phyloP scores from a whole-genome alignment of 2,329 filamentous ascomycete species.

The Penicillium sp. region DNA sequence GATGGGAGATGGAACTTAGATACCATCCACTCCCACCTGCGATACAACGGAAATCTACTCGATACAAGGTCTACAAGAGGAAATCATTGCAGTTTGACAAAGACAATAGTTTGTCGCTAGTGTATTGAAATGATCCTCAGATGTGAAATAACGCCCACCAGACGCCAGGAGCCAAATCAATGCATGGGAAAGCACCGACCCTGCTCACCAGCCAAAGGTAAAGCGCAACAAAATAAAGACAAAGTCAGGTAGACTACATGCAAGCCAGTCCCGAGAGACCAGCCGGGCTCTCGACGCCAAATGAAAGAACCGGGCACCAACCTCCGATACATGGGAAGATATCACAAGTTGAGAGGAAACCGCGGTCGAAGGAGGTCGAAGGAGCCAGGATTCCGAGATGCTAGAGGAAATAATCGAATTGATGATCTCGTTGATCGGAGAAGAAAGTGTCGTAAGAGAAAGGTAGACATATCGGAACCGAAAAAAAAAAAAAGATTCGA shows the following conservation, averaged over 20 bases:
- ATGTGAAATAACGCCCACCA: background rate
- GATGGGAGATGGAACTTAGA: too few species aligned
- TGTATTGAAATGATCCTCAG: background rate
- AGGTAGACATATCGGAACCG: constrained; percentile 11
- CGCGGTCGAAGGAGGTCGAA: background rate
- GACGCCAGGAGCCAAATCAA: background rate
- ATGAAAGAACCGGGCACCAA: background rate
- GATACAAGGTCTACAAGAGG: background rate
- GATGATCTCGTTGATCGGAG: constrained; percentile 14
- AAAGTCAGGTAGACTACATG: constrained; percentile 25
- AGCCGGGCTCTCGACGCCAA: background rate
- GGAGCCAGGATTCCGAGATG: background rate
- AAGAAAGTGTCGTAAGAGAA: constrained; percentile 4
- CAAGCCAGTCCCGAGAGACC: constrained; percentile 5
- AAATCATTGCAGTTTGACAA: constrained; percentile 1
- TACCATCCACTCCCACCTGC: too few species aligned
- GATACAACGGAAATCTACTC: background rate
- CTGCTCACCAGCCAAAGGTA: background rate
- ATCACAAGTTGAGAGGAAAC: background rate
- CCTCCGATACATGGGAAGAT: background rate
- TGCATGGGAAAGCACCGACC: background rate
- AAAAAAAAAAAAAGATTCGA: constrained; percentile 12
- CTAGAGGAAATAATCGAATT: constrained; percentile 2
- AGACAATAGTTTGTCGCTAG: constrained; percentile 4
- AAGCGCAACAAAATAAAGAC: constrained; percentile 8